Evolutionary conservation across 176 grass and related monocot genomes (phyloP).

Genomic region (Triticum urartu): DNA sequence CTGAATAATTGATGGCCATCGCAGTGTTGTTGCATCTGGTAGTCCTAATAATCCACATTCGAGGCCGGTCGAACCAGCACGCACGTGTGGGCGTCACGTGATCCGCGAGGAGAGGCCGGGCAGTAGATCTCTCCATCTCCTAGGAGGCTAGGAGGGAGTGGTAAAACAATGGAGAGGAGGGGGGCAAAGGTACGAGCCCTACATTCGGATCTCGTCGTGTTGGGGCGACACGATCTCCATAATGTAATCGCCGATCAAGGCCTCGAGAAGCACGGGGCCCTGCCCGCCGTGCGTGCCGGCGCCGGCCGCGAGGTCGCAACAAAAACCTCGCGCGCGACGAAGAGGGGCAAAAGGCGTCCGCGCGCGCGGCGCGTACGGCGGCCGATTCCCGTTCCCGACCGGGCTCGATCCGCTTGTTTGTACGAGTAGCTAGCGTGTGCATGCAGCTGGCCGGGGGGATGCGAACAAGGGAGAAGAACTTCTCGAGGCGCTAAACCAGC

Average conservation of each 20-base stretch:
- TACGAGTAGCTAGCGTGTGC: too few relatives aligned
- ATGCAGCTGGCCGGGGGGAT: conserved; percentile 13
- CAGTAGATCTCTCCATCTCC: neutral
- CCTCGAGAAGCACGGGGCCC: conserved; percentile 13
- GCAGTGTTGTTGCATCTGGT: too few relatives aligned
- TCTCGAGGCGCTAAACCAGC: conserved; percentile 51
- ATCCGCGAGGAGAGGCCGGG: neutral
- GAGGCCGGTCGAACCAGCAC: neutral
- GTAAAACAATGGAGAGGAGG: too few relatives aligned
- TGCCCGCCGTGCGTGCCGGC: neutral
- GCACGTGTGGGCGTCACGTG: conserved; percentile 11
- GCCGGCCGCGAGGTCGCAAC: neutral
- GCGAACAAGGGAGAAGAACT: conserved; percentile 53
- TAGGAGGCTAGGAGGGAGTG: neutral
- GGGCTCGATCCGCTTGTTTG: neutral
- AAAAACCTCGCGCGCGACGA: conserved; percentile 19
- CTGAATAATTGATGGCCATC: neutral
- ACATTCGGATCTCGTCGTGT: conserved; percentile 45
- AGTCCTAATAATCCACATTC: neutral
- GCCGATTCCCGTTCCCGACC: conserved; percentile 12
- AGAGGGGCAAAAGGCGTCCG: neutral
- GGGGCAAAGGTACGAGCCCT: conserved; percentile 23
- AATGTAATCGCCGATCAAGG: neutral
- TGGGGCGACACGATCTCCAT: neutral
- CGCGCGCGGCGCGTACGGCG: neutral